Percentiles rank a stretch among this genome's conserved stretches.
These are phyloP conservation scores for Candida golubevii DNA, from an alignment of 805 yeast genomes.

Conservation along the genomic window DNA sequence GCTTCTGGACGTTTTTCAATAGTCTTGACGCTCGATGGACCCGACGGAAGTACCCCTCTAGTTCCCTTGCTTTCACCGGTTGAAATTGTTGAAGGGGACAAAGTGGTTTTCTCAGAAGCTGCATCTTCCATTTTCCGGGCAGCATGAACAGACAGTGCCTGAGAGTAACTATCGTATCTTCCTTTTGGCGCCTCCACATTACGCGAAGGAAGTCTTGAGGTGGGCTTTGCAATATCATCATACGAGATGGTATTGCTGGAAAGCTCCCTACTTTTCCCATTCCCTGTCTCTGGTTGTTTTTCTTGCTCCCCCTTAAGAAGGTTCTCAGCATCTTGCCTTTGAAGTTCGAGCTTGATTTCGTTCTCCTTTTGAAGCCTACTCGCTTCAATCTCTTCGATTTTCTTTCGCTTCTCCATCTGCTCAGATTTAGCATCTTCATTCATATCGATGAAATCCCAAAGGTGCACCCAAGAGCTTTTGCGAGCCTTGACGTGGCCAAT, in stretches of 20 bases:
- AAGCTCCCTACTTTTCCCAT: constrained; percentile 4
- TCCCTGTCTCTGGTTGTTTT: neutral
- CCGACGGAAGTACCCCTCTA: too few species aligned
- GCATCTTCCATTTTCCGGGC: constrained; percentile 5
- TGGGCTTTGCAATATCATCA: constrained; percentile 15
- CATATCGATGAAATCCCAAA: constrained; percentile 55
- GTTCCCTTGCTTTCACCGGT: too few species aligned
- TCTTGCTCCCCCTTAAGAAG: constrained; percentile 9
- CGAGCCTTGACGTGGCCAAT: constrained; percentile 61
- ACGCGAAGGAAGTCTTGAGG: constrained; percentile 14
- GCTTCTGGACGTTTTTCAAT: too few species aligned
- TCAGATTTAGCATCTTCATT: constrained; percentile 38
- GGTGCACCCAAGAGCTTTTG: constrained; percentile 44
- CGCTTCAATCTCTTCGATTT: constrained; percentile 15
- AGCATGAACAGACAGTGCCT: neutral
- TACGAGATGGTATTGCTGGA: constrained; percentile 15
- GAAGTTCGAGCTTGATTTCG: constrained; percentile 10
- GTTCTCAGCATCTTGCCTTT: constrained; percentile 13
- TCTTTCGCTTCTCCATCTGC: constrained; percentile 22
- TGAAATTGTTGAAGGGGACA: too few species aligned
- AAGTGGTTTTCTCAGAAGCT: neutral
- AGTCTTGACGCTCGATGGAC: too few species aligned
- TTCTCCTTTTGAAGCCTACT: constrained; percentile 13
- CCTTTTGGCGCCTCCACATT: constrained; percentile 18
- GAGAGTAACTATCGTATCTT: constrained; percentile 31